phyloP scores from a whole-genome alignment of 164 flowering plant species.

The Amborella trichopoda region DNA sequence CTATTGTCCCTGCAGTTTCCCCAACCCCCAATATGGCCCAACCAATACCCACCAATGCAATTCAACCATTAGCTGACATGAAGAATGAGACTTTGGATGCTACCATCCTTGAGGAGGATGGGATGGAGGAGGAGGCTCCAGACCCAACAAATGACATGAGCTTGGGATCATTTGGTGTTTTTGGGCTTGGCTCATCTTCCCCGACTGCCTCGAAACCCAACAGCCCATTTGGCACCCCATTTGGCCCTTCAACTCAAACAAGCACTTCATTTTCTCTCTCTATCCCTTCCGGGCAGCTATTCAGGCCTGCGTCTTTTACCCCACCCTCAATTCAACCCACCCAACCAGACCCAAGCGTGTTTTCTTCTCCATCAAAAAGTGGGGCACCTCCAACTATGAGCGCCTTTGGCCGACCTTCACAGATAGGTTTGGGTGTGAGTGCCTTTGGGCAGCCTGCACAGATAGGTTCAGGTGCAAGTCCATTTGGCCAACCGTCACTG shows the following conservation, averaged over 20 bases:
- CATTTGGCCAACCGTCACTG: constrained; percentile 24
- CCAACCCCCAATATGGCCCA: too few species aligned
- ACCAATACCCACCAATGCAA: too few species aligned
- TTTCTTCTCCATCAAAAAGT: too few species aligned
- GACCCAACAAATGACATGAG: constrained; percentile 36
- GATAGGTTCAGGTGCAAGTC: too few species aligned
- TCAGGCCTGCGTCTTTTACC: constrained; percentile 81
- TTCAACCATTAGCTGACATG: constrained; percentile 9
- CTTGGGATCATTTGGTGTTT: constrained; percentile 52
- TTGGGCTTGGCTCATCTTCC: constrained; percentile 58
- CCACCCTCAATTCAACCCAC: constrained; percentile 38
- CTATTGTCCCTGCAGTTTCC: too few species aligned
- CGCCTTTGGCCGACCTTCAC: too few species aligned
- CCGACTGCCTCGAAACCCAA: constrained; percentile 28
- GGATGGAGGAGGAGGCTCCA: constrained; percentile 97
- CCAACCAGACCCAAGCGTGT: constrained; percentile 14
- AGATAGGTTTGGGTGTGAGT: too few species aligned
- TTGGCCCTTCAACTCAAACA: constrained; percentile 20
- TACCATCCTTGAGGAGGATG: constrained; percentile 53
- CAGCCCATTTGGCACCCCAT: constrained; percentile 64
- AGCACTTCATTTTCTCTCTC: constrained; percentile 33
- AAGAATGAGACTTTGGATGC: constrained; percentile 28
- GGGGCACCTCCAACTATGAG: too few species aligned
- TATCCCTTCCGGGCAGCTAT: constrained; percentile 53
- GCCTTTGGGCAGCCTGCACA: too few species aligned